These are phyloP conservation scores for Schwanniomyces vanrijiae DNA, from an alignment of 805 yeast species.

Conservation along the genomic window DNA sequence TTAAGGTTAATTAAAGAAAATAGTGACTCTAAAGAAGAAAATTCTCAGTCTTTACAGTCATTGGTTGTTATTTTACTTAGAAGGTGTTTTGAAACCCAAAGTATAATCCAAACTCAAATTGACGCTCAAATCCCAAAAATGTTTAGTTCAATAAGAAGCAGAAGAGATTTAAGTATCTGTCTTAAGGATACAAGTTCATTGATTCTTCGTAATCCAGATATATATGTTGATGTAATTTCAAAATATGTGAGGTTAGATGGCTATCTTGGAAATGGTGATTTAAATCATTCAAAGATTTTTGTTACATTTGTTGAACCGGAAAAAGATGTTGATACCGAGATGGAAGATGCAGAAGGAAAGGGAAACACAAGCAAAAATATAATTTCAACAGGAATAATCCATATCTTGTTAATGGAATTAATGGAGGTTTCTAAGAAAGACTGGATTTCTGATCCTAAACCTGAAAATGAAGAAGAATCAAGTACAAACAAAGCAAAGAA, in stretches of 20 bases:
- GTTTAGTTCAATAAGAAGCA: constrained; percentile 28
- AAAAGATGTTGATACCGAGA: constrained; percentile 24
- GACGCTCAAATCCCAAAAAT: constrained; percentile 48
- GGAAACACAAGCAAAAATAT: constrained; percentile 1
- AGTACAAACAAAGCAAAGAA: constrained; percentile 13
- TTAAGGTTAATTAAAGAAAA: constrained; percentile 40
- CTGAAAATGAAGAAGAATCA: constrained; percentile 13
- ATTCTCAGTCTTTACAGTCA: constrained; percentile 13
- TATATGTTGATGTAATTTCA: constrained; percentile 46
- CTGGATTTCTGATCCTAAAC: constrained; percentile 32
- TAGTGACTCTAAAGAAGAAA: constrained; percentile 14
- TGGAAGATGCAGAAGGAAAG: constrained; percentile 20
- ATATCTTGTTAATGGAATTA: constrained; percentile 61
- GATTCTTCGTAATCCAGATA: constrained; percentile 48
- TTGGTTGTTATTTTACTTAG: constrained; percentile 52
- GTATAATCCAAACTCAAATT: constrained; percentile 49
- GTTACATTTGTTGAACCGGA: constrained; percentile 14
- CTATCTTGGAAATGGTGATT: constrained; percentile 34
- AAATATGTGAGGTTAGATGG: constrained; percentile 43
- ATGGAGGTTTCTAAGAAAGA: constrained; percentile 46
- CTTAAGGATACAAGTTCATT: constrained; percentile 52
- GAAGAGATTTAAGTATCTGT: constrained; percentile 46
- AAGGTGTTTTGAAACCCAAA: constrained; percentile 65
- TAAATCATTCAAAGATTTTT: constrained; percentile 20
- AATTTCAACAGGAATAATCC: constrained; percentile 58